Conservation (phyloP, 805 yeast species). For the Candida fluviatilis region DNA sequence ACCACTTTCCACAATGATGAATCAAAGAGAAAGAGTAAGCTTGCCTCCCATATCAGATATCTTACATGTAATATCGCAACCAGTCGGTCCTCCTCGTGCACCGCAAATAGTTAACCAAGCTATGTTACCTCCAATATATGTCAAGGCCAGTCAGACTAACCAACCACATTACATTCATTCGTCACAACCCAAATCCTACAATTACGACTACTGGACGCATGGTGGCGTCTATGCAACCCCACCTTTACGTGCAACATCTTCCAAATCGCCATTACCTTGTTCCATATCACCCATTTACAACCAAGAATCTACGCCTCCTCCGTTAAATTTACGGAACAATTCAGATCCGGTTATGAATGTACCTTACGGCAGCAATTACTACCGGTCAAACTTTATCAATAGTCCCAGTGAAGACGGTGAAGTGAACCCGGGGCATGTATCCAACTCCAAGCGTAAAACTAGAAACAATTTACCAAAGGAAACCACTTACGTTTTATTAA, state of each 20-base stretch:
- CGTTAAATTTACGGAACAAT: neutral
- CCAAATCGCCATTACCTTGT: neutral
- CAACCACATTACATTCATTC: conserved; percentile 4
- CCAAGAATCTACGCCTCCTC: neutral
- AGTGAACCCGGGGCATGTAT: neutral
- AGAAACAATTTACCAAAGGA: conserved; percentile 77
- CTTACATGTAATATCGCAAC: conserved; percentile 12
- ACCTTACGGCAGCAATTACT: neutral
- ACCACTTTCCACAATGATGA: neutral
- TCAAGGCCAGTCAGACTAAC: conserved; percentile 5
- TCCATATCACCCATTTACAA: neutral
- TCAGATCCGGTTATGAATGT: neutral
- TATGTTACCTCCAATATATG: conserved; percentile 4
- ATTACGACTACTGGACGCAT: neutral
- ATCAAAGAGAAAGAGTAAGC: conserved; percentile 18
- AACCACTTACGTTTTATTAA: conserved; percentile 65
- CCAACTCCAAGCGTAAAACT: conserved; percentile 28
- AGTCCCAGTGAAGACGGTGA: neutral
- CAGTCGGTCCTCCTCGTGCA: conserved; percentile 3
- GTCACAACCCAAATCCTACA: neutral
- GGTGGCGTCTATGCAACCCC: neutral
- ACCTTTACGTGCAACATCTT: neutral
- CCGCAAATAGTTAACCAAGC: conserved; percentile 3
- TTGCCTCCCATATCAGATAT: conserved; percentile 44
- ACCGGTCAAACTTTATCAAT: neutral